phyloP scores from a whole-genome alignment of 1,139 yeast species.

The Debaryomyces subglobosus region DNA sequence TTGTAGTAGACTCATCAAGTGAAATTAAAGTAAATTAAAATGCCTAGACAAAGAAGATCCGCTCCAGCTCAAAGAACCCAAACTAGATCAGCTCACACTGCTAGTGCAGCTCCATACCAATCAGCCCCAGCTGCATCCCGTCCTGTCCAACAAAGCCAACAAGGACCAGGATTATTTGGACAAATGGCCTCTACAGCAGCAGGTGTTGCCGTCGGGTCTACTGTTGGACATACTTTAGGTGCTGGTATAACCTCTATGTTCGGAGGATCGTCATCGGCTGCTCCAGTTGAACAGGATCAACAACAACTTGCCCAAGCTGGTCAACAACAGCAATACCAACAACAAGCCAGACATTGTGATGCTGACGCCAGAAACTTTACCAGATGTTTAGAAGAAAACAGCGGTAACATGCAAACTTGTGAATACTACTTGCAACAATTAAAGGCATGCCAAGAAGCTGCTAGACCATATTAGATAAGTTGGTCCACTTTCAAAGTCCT shows the following conservation, averaged over 20 bases:
- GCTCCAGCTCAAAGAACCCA: constrained; percentile 66
- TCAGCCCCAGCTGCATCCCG: constrained; percentile 41
- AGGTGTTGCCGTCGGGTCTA: constrained; percentile 98
- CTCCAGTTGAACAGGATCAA: constrained; percentile 53
- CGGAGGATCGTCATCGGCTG: constrained; percentile 72
- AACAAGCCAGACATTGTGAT: constrained; percentile 71
- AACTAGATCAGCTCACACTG: constrained; percentile 74
- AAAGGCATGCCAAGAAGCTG: constrained; percentile 95
- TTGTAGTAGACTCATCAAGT: neutral
- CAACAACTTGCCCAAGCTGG: constrained; percentile 43
- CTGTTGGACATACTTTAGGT: constrained; percentile 95
- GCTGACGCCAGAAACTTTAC: constrained; percentile 94
- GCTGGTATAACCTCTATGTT: constrained; percentile 90
- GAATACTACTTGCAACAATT: constrained; percentile 96
- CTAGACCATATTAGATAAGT: constrained; percentile 64
- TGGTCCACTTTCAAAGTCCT: neutral
- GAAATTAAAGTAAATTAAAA: constrained; percentile 19
- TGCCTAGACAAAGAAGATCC: constrained; percentile 70
- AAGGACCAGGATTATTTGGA: constrained; percentile 83
- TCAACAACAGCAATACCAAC: constrained; percentile 43
- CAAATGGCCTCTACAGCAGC: constrained; percentile 99
- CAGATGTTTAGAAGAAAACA: constrained; percentile 89
- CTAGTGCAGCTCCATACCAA: constrained; percentile 59
- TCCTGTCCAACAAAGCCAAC: constrained; percentile 45
- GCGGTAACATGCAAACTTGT: constrained; percentile 95